Percentiles rank a stretch among this genome's conserved stretches.
phyloP scores from a whole-genome alignment of 192 early-diverging fungal genomes.

The Coemansia sp. region DNA sequence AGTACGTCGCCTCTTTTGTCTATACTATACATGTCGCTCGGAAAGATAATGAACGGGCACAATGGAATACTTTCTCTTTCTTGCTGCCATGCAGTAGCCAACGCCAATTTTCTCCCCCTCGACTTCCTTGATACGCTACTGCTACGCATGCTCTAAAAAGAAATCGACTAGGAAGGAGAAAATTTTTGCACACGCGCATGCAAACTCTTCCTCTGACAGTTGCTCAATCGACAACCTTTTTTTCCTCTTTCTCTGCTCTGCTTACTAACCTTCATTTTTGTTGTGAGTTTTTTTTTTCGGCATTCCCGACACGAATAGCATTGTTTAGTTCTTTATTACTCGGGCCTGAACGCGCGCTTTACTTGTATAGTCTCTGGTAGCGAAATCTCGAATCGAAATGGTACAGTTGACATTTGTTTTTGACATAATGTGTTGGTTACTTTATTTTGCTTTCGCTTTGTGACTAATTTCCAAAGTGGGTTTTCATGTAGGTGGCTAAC shows the following conservation, averaged over 20 bases:
- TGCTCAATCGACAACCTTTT: neutral
- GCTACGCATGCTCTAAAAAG: neutral
- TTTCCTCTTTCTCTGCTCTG: neutral
- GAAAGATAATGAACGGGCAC: neutral
- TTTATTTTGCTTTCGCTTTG: neutral
- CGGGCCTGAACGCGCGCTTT: neutral
- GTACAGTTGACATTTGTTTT: conserved; percentile 9
- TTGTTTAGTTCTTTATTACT: neutral
- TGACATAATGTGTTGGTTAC: neutral
- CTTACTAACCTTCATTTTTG: conserved; percentile 10
- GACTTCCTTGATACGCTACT: neutral
- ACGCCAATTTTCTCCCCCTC: neutral
- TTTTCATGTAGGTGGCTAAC: conserved; percentile 5
- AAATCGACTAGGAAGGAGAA: neutral
- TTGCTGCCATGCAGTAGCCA: neutral
- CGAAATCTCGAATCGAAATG: neutral
- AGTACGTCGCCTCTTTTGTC: neutral
- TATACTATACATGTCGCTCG: conserved; percentile 3
- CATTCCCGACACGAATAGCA: neutral
- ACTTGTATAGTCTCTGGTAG: neutral
- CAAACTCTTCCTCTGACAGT: neutral
- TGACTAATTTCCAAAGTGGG: neutral
- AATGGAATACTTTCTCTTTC: neutral
- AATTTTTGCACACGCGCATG: conserved; percentile 7
- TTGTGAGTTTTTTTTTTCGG: neutral